A percentile compares a stretch with the other conserved stretches of the same genome.
phyloP scores from a whole-genome alignment of 768 basidiomycete genomes.

The Phaeolepiota aurea region DNA sequence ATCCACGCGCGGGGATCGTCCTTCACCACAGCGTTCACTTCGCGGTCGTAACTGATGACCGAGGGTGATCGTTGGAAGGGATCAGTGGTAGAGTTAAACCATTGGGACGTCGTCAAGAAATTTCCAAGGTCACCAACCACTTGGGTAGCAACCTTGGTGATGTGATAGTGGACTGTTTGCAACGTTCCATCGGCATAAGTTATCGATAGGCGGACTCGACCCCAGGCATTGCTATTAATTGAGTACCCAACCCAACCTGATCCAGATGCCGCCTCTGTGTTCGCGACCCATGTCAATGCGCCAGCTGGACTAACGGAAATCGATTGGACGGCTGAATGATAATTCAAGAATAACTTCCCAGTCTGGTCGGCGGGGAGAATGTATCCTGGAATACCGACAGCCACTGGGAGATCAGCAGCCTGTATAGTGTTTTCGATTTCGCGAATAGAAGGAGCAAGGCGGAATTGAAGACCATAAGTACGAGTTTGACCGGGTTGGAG shows the following conservation, averaged over 20 bases:
- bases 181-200: constrained; percentile 42
- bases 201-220: constrained; percentile 39
- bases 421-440: constrained; percentile 37
- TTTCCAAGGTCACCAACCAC: constrained; percentile 40
- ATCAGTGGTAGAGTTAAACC: constrained; percentile 40
- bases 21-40: constrained; percentile 37
- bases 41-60: constrained; percentile 45
- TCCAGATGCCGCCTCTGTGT: constrained; percentile 32
- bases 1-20: constrained; percentile 53
- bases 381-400: constrained; percentile 45
- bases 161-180: constrained; percentile 46
- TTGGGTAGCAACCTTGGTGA: constrained; percentile 36
- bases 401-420: constrained; percentile 34
- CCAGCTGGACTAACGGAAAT: constrained; percentile 36
- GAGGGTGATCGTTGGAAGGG: constrained; percentile 47
- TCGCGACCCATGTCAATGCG: constrained; percentile 35
- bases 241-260: constrained; percentile 38
- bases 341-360: constrained; percentile 44
- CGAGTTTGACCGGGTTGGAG: constrained; percentile 38
- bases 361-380: constrained; percentile 39
- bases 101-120: constrained; percentile 46
- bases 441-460: constrained; percentile 40
- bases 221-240: constrained; percentile 35
- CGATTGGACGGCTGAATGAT: constrained; percentile 28
- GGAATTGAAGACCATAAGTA: constrained; percentile 47